These are phyloP conservation scores for Tetramitus jugosus DNA, from an alignment of 208 protist genomes.

Conservation along the genomic window DNA sequence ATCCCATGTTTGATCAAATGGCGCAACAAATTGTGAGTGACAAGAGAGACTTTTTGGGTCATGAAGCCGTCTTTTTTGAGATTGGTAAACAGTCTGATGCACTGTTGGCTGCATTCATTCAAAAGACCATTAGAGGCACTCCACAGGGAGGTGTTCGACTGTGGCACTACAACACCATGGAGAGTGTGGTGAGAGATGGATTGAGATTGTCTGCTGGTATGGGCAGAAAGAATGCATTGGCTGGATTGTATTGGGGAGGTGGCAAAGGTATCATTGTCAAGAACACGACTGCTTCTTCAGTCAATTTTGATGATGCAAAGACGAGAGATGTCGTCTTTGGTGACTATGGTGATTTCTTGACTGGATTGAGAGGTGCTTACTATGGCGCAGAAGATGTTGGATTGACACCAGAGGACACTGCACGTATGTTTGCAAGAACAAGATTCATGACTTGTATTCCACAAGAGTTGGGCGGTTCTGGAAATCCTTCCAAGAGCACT, in stretches of 20 bases:
- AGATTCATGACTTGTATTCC: background rate
- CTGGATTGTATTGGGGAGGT: conserved; percentile 8
- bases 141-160: background rate
- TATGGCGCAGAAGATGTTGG: conserved; percentile 19
- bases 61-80: background rate
- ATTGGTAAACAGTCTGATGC: background rate
- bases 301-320: background rate
- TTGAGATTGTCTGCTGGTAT: background rate
- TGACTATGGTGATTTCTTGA: background rate
- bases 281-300: background rate
- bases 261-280: conserved; percentile 6
- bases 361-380: background rate
- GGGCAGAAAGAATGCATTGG: conserved; percentile 9
- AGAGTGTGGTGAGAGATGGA: background rate
- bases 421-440: background rate
- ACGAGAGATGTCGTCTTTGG: background rate
- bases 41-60: conserved; percentile 2
- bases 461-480: background rate
- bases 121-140: background rate
- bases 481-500: background rate
- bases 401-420: background rate
- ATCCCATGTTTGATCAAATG: background rate
- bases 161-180: background rate
- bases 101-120: background rate
- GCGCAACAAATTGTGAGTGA: background rate